Evolutionary conservation across 192 early-diverging fungal species (phyloP), one percentile per base, ranked within the genome.

Genomic region (Coemansia sp.): DNA sequence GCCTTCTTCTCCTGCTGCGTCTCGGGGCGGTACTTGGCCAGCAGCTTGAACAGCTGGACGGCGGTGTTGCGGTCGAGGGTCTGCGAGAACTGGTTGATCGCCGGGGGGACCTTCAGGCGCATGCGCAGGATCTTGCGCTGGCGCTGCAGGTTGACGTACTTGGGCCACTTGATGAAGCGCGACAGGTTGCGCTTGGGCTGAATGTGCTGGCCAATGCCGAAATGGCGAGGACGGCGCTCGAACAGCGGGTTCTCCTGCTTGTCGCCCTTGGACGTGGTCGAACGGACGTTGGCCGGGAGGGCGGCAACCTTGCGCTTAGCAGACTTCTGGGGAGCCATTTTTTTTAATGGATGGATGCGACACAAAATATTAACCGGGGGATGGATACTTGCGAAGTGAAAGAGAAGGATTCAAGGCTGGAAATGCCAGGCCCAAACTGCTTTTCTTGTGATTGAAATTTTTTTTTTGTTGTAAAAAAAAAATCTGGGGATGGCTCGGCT

Each of bases 11-110:
- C 93, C 64, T 85, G 74, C 82, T 89, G 89, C 82, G 92, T 93
- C 87, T 99, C 97, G 56, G 97, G 95, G 74, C 95, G 93, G 92
- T 98, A 98, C 92, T 99, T 99, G 91, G 91, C 81, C 56, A 91
- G 82, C 71, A 99, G 90, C 86, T 94, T 95, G 93, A 99, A 98
- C 69, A 96, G 84, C 85, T 96, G 89, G 68, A 90, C 92, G 70
- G 97, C 96, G 69, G 92, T 96, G 91, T 96, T 98, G 88, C 94
- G 94, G 88, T 99, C 97, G 64, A 96, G 81, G 54, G 89, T 88
- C 83, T 95, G 88, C 73, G 92, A 89, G 91, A 99, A 99, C 87
- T 99, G 97, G 91, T 98, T 96, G 87, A 99, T 88, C 43, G 97
- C 90, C 21, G 97, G 97, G 62, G 97, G 97, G 33, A 99, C 97